Evolutionary conservation across 2,329 filamentous ascomycete species (phyloP).

Genomic region (Ophiostoma novo-ulmi): DNA sequence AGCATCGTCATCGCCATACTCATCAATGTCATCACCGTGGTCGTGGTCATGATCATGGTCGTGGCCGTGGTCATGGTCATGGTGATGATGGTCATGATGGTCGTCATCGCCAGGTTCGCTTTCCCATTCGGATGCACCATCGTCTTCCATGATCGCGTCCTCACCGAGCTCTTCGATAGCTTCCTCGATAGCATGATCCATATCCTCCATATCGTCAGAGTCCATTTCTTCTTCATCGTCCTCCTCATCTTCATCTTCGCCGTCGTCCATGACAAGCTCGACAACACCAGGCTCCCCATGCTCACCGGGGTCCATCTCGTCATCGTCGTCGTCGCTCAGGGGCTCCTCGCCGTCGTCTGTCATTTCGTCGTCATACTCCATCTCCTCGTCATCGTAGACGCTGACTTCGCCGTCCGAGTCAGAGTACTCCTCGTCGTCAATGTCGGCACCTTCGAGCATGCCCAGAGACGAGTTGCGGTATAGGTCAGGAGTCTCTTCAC

Average conservation of each 20-base stretch:
- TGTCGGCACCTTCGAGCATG: slow-evolving; percentile 80
- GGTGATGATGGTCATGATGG: slow-evolving; percentile 44
- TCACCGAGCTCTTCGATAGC: slow-evolving; percentile 59
- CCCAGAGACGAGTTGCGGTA: slow-evolving; percentile 95
- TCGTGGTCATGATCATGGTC: slow-evolving; percentile 50
- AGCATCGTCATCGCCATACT: slow-evolving; percentile 38
- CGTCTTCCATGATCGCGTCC: slow-evolving; percentile 55
- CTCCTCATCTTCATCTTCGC: slow-evolving; percentile 52
- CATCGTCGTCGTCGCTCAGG: slow-evolving; percentile 85
- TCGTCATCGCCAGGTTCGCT: slow-evolving; percentile 55
- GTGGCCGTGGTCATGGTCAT: slow-evolving; percentile 29
- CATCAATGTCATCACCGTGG: slow-evolving; percentile 44
- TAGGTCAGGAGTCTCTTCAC: slow-evolving; percentile 92
- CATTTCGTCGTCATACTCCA: slow-evolving; percentile 80
- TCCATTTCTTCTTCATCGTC: slow-evolving; percentile 43
- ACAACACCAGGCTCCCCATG: slow-evolving; percentile 59
- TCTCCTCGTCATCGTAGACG: slow-evolving; percentile 93
- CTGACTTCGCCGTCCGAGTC: slow-evolving; percentile 74
- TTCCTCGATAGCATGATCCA: slow-evolving; percentile 50
- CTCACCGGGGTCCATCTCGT: slow-evolving; percentile 82
- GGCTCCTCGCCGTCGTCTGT: slow-evolving; percentile 76
- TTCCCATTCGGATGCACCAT: slow-evolving; percentile 57
- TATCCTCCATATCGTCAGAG: slow-evolving; percentile 49
- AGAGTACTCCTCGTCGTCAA: slow-evolving; percentile 66
- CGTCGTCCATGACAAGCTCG: slow-evolving; percentile 73